phyloP scores from a whole-genome alignment of 2,329 filamentous ascomycete species.

The Fusarium sp. region DNA sequence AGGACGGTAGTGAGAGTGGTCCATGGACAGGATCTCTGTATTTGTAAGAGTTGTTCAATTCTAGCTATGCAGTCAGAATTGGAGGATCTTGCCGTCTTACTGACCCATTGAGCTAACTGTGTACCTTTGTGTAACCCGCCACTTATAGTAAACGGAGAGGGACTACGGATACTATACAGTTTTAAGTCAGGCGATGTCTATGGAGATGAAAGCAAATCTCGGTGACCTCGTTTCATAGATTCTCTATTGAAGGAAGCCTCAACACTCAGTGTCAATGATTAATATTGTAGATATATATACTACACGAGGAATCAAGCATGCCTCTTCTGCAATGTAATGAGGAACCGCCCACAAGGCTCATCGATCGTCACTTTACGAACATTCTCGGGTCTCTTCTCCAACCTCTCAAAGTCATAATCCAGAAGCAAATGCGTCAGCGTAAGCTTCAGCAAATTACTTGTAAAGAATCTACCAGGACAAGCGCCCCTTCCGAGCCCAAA shows the following conservation, averaged over 20 bases:
- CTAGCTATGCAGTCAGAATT: background rate
- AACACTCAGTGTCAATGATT: too few species aligned
- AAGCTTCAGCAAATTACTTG: slow-evolving; percentile 31
- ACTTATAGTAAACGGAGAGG: too few species aligned
- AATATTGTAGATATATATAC: too few species aligned
- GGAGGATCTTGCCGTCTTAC: background rate
- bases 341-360: slow-evolving; percentile 24
- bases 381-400: slow-evolving; percentile 26
- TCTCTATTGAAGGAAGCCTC: too few species aligned
- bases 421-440: slow-evolving; percentile 26
- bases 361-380: slow-evolving; percentile 31
- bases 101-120: too few species aligned
- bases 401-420: slow-evolving; percentile 29
- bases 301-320: background rate
- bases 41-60: background rate
- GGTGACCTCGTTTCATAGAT: too few species aligned
- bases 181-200: too few species aligned
- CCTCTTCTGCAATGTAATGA: slow-evolving; percentile 28
- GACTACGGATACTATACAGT: too few species aligned
- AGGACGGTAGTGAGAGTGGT: background rate
- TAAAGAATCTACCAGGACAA: slow-evolving; percentile 32
- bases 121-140: too few species aligned
- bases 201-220: too few species aligned
- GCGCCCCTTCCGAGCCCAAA: slow-evolving; percentile 29
- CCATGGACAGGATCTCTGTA: background rate